Evolutionary conservation across 306 rosid species (phyloP), one percentile per base, ranked within the genome.

Genomic region (Carpinus viminea): DNA sequence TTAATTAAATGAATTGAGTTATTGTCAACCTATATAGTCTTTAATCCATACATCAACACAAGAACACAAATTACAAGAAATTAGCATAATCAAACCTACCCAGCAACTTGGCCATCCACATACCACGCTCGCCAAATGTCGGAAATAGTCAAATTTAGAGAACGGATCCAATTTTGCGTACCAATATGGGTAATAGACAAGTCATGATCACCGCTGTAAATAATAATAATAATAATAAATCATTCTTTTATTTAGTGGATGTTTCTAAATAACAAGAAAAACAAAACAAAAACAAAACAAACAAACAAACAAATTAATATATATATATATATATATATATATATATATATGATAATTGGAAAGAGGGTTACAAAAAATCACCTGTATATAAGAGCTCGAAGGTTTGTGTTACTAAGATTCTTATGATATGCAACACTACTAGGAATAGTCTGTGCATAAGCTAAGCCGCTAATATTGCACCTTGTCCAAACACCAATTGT

Each of bases 81-180:
- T 24, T 12, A 20, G 38, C 0, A 62, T 47, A 74, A 11, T 26
- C 2, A 47, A 74, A 65, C 79, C 24, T 74, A 80, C 83, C 83
- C 83, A 8, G 83, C 83, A 52, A 80, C 83, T 80, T 80, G 83
- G 43, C 75, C 83, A 74, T 80, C 79, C 47, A 80, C 79, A 55
- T 26, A 80, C 83, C 83, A 80, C 18, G 79, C 69, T 51, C 79
- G 50, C 83, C 83, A 80, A 68, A 74, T 12, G 1, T 80, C 79
- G 55, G 69, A 26, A 2, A 13, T 12, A 8, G 79, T 66, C 53
- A 80, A 56, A 68, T 74, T 80, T 4, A 80, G 54, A 55, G 18
- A 55, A 17, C 75, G 70, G 50, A 80, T 80, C 83, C 83, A 80
- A 15, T 68, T 60, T 59, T 74, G 75, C 48, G 83, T 80, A 59